Conservation (phyloP, 345 rosid genomes). For the Balakata baccata region DNA sequence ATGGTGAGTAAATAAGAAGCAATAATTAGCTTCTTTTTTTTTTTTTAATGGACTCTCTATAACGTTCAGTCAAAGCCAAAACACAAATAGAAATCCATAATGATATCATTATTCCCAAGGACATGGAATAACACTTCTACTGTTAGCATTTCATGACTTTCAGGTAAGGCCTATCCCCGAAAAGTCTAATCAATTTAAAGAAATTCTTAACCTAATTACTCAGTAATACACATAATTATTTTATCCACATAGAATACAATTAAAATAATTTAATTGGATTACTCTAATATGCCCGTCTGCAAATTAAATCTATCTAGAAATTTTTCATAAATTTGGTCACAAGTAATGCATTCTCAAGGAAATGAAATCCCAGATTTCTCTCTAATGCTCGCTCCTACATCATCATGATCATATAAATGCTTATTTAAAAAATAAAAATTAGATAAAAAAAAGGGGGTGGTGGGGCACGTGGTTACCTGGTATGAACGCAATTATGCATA, state of each 20-base stretch:
- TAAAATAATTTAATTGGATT: too few species aligned
- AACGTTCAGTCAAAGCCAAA: too few species aligned
- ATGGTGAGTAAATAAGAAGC: too few species aligned
- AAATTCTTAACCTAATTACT: too few species aligned
- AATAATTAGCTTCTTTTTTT: too few species aligned
- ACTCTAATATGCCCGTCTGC: too few species aligned
- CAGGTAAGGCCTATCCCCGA: not conserved
- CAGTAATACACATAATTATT: too few species aligned
- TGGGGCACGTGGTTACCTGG: slow-evolving; percentile 1
- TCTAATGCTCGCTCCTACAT: not conserved
- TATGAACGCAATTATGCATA: not conserved
- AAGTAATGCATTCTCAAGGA: not conserved
- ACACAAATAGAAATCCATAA: not conserved
- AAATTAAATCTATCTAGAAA: too few species aligned
- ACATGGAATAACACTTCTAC: not conserved
- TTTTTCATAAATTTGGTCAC: too few species aligned
- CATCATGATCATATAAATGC: not conserved
- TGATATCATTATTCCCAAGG: not conserved
- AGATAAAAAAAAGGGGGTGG: not conserved
- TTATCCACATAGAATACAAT: too few species aligned
- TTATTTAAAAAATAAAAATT: not conserved
- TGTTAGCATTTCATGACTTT: not conserved
- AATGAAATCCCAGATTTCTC: not conserved
- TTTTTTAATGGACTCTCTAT: too few species aligned
- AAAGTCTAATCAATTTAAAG: not conserved